Conservation (phyloP, 2,329 filamentous ascomycete genomes). For the Clarireedia monteithiana region DNA sequence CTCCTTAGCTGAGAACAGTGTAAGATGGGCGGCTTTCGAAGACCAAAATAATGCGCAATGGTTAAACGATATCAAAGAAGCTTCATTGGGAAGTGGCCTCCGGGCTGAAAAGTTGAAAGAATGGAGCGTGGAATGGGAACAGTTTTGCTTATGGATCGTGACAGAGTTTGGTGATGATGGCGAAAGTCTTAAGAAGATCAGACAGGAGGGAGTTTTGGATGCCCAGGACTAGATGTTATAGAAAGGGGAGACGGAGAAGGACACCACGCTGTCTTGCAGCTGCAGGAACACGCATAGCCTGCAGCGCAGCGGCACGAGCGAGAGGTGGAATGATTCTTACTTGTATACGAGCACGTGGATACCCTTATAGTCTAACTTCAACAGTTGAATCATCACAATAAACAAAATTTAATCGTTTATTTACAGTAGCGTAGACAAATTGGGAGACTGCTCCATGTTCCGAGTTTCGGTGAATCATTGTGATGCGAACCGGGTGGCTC, state of each 20-base stretch:
- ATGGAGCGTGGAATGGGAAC: slow-evolving; percentile 79
- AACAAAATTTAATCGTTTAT: neutral
- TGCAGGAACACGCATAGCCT: too few species aligned
- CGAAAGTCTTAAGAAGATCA: slow-evolving; percentile 16
- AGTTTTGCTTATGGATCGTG: slow-evolving; percentile 86
- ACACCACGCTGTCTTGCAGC: neutral
- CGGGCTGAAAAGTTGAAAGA: slow-evolving; percentile 67
- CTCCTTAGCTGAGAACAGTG: slow-evolving; percentile 83
- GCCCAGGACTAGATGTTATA: slow-evolving; percentile 12
- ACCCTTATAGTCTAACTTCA: slow-evolving; percentile 4
- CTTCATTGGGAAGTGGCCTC: slow-evolving; percentile 60
- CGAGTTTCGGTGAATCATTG: too few species aligned
- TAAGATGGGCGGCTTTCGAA: slow-evolving; percentile 84
- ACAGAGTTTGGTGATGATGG: slow-evolving; percentile 55
- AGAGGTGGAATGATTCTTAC: neutral
- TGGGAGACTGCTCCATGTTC: too few species aligned
- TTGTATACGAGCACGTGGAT: slow-evolving; percentile 2
- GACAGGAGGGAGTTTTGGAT: slow-evolving; percentile 14
- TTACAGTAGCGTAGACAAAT: neutral
- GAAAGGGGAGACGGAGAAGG: neutral
- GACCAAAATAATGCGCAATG: slow-evolving; percentile 67
- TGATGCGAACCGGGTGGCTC: too few species aligned
- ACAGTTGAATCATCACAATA: slow-evolving; percentile 1
- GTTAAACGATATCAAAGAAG: slow-evolving; percentile 64
- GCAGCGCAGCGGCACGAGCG: neutral